Base-by-base conservation (phyloP, 495 filamentous ascomycete species). In the Astrocystis sublimbata region DNA sequence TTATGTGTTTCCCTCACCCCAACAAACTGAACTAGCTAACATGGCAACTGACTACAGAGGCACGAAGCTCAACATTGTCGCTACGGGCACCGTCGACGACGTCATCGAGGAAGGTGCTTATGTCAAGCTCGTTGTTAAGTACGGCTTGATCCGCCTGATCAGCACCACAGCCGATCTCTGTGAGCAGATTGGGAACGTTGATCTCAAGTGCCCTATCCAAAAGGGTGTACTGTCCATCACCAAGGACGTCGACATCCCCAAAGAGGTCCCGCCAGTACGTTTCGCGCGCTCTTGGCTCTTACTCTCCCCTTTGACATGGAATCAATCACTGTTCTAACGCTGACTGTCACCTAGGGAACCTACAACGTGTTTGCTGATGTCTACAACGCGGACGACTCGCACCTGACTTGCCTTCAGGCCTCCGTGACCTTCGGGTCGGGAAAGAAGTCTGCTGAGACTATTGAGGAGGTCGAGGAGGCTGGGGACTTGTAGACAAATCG, bases 361-460 rank as follows among this genome's bases (percentile, higher is more conserved):
- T 98, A 97, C 82, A 88, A 83, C 30, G 94, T 98, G 41, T 74
- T 85, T 13, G 94, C 93, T 45, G 90, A 98, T 74, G 96, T 93
- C 51, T 88, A 83, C 72, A 89, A 81, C 64, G 75, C 76, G 24
- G 87, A 93, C 51, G 76, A 81, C 36, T 75, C 83, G 49, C 84
- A 84, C 66, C 88, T 98, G 61, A 93, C 92, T 55, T 98, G 94
- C 75, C 77, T 98, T 60, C 85, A 85, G 49, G 92, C 90, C 7
- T 76, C 71, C 0, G 83, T 93, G 45, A 58, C 67, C 4, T 92
- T 92, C 68, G 74, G 78, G 15, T 66, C 62, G 43, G 61, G 47
- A 23, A 67, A 59, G 43, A 28, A 28, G 26, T 35, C 56, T 9
- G 56, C 42, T 9, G 60, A 57, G 6, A 10, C 33, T 8, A 17